Percentiles rank a stretch among this genome's conserved stretches.
Evolutionary conservation across 495 filamentous ascomycete genomes (phyloP).

Genomic region (Penicillium odoratum): DNA sequence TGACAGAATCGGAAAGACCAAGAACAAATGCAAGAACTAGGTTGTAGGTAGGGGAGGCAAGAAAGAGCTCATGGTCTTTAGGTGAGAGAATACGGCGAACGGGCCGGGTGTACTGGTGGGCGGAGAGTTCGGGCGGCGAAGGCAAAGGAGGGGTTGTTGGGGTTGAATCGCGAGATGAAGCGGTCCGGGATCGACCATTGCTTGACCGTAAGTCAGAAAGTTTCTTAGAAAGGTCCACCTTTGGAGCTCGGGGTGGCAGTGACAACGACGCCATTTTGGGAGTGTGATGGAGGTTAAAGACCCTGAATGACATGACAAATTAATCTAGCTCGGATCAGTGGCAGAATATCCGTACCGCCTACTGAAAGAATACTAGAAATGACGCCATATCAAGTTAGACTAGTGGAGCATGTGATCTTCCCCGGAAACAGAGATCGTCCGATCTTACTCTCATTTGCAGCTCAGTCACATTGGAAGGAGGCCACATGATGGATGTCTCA

Average conservation of each 20-base stretch:
- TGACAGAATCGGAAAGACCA: conserved; percentile 76
- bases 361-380: background rate
- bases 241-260: conserved; percentile 29
- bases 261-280: conserved; percentile 29
- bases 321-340: background rate
- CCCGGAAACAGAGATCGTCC: conserved; percentile 16
- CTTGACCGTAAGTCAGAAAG: conserved; percentile 68
- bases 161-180: conserved; percentile 58
- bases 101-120: conserved; percentile 63
- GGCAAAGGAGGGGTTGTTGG: conserved; percentile 74
- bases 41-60: conserved; percentile 71
- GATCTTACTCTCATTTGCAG: conserved; percentile 8
- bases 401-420: conserved; percentile 14
- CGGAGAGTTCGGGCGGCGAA: conserved; percentile 63
- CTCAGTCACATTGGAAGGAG: background rate
- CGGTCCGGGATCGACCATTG: conserved; percentile 49
- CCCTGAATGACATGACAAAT: background rate
- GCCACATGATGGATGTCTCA: conserved; percentile 19
- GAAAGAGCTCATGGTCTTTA: conserved; percentile 79
- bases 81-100: conserved; percentile 75
- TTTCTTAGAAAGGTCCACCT: conserved; percentile 60
- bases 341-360: conserved; percentile 6
- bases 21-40: conserved; percentile 85
- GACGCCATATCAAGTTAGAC: conserved; percentile 8
- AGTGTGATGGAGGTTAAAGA: background rate